These are phyloP conservation scores for Trametes gibbosa DNA, from an alignment of 768 basidiomycete species.

Conservation along the genomic window DNA sequence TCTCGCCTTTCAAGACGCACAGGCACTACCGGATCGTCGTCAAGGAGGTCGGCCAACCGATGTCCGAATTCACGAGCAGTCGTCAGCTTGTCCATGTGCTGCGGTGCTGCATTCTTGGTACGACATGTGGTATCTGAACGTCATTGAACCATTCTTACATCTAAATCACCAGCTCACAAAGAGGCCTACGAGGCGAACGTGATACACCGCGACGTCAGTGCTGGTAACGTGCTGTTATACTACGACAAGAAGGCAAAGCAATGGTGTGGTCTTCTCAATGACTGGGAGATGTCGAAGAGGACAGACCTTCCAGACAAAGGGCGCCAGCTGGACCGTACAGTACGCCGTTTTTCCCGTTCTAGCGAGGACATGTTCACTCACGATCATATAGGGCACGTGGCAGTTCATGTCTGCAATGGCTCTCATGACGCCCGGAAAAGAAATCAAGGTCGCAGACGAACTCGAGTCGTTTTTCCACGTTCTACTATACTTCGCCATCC, in stretches of 20 bases:
- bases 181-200: not conserved
- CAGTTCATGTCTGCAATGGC: slow-evolving; percentile 6
- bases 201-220: slow-evolving; percentile 11
- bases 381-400: slow-evolving; percentile 2
- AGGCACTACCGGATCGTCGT: slow-evolving; percentile 12
- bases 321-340: slow-evolving; percentile 7
- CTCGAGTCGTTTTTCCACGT: slow-evolving; percentile 14
- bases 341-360: not conserved
- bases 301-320: not conserved
- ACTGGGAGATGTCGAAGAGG: slow-evolving; percentile 10
- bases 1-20: slow-evolving; percentile 5
- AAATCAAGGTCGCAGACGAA: slow-evolving; percentile 1
- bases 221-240: slow-evolving; percentile 6
- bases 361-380: not conserved
- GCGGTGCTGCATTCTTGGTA: not conserved
- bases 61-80: not conserved
- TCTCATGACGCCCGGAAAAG: not conserved
- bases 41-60: not conserved
- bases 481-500: slow-evolving; percentile 9
- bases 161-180: not conserved
- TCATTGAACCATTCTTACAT: not conserved
- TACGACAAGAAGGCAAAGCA: not conserved
- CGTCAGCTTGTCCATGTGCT: not conserved
- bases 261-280: not conserved
- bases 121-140: not conserved